Conservation (phyloP, 2,329 filamentous ascomycete genomes). For the Epichloe amarillans region DNA sequence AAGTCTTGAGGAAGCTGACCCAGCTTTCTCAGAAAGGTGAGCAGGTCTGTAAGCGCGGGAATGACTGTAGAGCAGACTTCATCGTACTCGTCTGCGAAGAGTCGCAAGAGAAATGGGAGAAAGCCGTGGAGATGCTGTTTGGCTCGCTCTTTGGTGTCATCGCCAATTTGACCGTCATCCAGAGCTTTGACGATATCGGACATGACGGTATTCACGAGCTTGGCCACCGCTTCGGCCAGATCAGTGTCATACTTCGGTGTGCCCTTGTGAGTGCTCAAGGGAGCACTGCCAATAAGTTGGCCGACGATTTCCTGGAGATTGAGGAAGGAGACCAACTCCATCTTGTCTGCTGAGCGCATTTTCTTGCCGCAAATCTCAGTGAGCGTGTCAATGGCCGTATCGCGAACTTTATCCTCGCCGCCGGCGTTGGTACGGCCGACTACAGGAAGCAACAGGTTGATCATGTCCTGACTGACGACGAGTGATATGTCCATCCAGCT, state of each 20-base stretch:
- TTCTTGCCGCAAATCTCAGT: slow-evolving; percentile 96
- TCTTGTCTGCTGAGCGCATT: slow-evolving; percentile 89
- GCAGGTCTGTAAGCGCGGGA: slow-evolving; percentile 78
- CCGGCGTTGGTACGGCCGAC: slow-evolving; percentile 59
- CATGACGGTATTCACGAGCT: slow-evolving; percentile 82
- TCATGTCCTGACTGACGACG: slow-evolving; percentile 80
- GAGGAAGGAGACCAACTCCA: slow-evolving; percentile 82
- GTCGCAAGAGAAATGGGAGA: slow-evolving; percentile 74
- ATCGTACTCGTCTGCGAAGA: slow-evolving; percentile 96
- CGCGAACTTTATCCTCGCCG: slow-evolving; percentile 65
- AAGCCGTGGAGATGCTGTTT: slow-evolving; percentile 75
- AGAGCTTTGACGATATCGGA: slow-evolving; percentile 78
- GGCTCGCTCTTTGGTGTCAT: slow-evolving; percentile 57
- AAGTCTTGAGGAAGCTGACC: slow-evolving; percentile 61
- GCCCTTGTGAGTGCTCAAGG: slow-evolving; percentile 63
- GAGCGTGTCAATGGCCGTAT: slow-evolving; percentile 86
- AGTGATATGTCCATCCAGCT: slow-evolving; percentile 97
- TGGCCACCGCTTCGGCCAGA: slow-evolving; percentile 86
- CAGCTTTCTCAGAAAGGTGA: slow-evolving; percentile 79
- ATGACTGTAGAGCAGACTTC: slow-evolving; percentile 96
- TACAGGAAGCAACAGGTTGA: slow-evolving; percentile 72
- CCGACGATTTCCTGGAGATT: slow-evolving; percentile 76
- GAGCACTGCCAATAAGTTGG: slow-evolving; percentile 72
- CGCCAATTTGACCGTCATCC: slow-evolving; percentile 50
- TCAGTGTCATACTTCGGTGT: slow-evolving; percentile 89